phyloP scores from a whole-genome alignment of 2,329 filamentous ascomycete genomes.

The Alternaria atra region DNA sequence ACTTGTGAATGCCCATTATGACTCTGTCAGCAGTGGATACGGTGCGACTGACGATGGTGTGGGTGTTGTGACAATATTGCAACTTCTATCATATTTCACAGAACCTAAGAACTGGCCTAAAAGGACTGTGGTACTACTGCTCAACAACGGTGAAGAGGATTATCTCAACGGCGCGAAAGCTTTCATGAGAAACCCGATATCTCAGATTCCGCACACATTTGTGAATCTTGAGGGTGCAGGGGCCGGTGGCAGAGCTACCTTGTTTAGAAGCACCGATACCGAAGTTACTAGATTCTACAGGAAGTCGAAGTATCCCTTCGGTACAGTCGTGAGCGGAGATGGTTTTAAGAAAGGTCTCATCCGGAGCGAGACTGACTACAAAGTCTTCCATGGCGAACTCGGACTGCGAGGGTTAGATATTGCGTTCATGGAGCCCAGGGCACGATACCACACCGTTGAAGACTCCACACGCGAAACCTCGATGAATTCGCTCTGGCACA shows the following conservation, averaged over 20 bases:
- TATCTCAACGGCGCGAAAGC: conserved; percentile 86
- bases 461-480: conserved; percentile 85
- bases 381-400: conserved; percentile 78
- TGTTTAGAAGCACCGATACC: conserved; percentile 88
- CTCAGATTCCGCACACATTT: conserved; percentile 84
- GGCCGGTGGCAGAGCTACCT: conserved; percentile 83
- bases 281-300: conserved; percentile 84
- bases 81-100: conserved; percentile 88
- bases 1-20: conserved; percentile 93
- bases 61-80: conserved; percentile 84
- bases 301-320: conserved; percentile 77
- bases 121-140: conserved; percentile 80
- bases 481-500: conserved; percentile 82
- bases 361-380: conserved; percentile 87
- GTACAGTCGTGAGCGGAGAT: conserved; percentile 81
- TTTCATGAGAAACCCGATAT: conserved; percentile 83
- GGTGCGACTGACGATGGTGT: conserved; percentile 95
- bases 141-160: conserved; percentile 98
- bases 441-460: conserved; percentile 89
- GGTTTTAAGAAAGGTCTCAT: conserved; percentile 83
- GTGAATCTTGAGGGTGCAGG: conserved; percentile 95
- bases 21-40: conserved; percentile 89
- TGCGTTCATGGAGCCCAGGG: conserved; percentile 86
- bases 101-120: conserved; percentile 72
- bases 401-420: conserved; percentile 90